phyloP scores from a whole-genome alignment of 1,284 basidiomycete genomes.

The Apiotrichum sp. region DNA sequence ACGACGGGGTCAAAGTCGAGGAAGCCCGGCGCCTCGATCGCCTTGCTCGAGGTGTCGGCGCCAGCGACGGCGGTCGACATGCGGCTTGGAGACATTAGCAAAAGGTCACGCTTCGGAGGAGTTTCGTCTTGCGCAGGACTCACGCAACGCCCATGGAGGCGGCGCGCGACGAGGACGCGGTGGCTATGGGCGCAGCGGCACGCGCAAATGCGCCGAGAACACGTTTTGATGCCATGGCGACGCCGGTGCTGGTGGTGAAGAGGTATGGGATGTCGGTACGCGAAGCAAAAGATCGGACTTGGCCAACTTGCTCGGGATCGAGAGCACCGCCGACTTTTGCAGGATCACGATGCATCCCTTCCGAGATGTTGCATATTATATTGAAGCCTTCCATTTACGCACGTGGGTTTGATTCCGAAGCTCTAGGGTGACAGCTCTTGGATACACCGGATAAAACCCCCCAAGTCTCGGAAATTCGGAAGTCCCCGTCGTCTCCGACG shows the following conservation, averaged over 20 bases:
- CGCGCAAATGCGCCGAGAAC: conserved; percentile 9
- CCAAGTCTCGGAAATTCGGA: no score
- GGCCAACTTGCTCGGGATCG: no score
- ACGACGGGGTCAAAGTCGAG: conserved; percentile 7
- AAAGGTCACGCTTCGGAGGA: neutral
- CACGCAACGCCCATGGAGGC: neutral
- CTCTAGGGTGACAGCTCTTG: neutral
- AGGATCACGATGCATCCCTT: no score
- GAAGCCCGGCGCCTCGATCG: neutral
- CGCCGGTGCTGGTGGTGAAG: neutral
- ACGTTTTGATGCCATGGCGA: conserved; percentile 13
- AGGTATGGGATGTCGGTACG: neutral
- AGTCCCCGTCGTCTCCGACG: no score
- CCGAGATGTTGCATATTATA: neutral
- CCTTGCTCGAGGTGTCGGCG: neutral
- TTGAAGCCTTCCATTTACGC: neutral
- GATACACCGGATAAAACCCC: no score
- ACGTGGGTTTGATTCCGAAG: neutral
- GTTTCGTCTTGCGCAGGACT: neutral
- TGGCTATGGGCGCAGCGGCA: neutral
- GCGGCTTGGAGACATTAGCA: neutral
- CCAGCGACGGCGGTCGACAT: neutral
- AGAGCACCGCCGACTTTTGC: no score
- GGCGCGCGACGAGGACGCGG: conserved; percentile 9
- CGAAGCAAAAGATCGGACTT: no score